Percentiles rank a stretch among this genome's conserved stretches.
These are phyloP conservation scores for Stagonosporopsis tanaceti DNA, from an alignment of 2,329 filamentous ascomycete genomes.

Conservation along the genomic window DNA sequence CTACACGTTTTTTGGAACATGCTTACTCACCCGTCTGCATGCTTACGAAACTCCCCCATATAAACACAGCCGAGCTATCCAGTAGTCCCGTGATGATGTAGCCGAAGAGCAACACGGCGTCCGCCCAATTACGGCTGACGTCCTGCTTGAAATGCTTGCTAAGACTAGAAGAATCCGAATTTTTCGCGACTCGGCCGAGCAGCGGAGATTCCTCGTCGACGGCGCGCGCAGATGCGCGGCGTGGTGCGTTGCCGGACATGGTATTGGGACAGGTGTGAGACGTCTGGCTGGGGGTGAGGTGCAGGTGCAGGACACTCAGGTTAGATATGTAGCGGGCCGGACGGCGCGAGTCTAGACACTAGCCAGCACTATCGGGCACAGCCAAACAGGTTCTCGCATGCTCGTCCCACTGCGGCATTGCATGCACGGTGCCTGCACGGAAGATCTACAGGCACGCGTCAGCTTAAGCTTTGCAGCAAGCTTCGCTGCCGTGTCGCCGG, in stretches of 20 bases:
- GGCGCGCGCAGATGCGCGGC: constrained; percentile 18
- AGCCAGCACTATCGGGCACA: not conserved
- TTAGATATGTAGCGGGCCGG: constrained; percentile 20
- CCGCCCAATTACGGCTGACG: constrained; percentile 69
- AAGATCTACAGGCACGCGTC: constrained; percentile 23
- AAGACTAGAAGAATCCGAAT: constrained; percentile 30
- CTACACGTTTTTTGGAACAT: not conserved
- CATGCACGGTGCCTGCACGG: constrained; percentile 14
- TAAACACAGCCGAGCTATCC: constrained; percentile 77
- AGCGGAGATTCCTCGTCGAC: constrained; percentile 46
- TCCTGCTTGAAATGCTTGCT: constrained; percentile 54
- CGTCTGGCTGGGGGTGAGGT: constrained; percentile 9
- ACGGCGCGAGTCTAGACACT: constrained; percentile 7
- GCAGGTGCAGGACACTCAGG: constrained; percentile 12
- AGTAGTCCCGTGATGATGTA: constrained; percentile 81
- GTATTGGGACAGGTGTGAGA: constrained; percentile 5
- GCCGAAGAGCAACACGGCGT: constrained; percentile 73
- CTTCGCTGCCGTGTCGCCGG: constrained; percentile 28
- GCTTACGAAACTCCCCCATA: constrained; percentile 81
- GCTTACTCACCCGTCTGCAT: constrained; percentile 76
- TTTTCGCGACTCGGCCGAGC: constrained; percentile 36
- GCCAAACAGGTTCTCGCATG: constrained; percentile 11
- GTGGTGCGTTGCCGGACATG: constrained; percentile 10
- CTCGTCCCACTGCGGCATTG: not conserved
- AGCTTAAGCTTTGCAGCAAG: constrained; percentile 37